Percentiles rank a stretch among this genome's conserved stretches.
These are phyloP conservation scores for Solanum clarkiae DNA, from an alignment of 257 asterid species.

Conservation along the genomic window DNA sequence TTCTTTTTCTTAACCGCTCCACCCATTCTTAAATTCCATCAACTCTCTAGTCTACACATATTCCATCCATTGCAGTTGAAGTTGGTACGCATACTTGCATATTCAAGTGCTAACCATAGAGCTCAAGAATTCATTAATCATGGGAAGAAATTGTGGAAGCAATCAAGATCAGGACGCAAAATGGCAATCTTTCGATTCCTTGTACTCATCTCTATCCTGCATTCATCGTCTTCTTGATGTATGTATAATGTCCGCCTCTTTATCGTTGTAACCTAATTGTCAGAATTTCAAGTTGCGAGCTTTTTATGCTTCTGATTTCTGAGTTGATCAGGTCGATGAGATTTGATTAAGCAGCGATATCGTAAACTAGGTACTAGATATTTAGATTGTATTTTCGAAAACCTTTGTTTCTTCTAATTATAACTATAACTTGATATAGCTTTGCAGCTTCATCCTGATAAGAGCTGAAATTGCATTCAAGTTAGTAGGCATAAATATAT, in stretches of 20 bases:
- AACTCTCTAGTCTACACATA: neutral
- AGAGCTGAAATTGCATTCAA: conserved; percentile 79
- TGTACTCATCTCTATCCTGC: conserved; percentile 20
- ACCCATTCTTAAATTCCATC: conserved; percentile 2
- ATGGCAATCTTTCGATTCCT: conserved; percentile 23
- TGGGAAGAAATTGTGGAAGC: conserved; percentile 19
- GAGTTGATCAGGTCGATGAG: conserved; percentile 40
- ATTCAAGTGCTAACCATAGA: neutral
- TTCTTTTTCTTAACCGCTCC: conserved; percentile 56
- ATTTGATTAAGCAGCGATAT: conserved; percentile 40
- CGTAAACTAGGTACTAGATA: conserved; percentile 38
- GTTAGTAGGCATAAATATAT: conserved; percentile 4
- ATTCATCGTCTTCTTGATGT: conserved; percentile 55
- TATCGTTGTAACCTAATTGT: no score
- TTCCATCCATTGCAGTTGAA: neutral
- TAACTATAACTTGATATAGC: conserved; percentile 21
- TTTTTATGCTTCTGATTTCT: no score
- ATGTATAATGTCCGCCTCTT: neutral
- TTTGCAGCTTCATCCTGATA: conserved; percentile 78
- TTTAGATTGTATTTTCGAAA: neutral
- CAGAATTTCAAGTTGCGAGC: no score
- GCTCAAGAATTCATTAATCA: neutral
- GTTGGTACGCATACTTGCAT: neutral
- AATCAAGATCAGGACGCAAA: conserved; percentile 22
- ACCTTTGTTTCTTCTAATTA: neutral